Conservation (phyloP, 495 filamentous ascomycete genomes). For the Podospora comata region DNA sequence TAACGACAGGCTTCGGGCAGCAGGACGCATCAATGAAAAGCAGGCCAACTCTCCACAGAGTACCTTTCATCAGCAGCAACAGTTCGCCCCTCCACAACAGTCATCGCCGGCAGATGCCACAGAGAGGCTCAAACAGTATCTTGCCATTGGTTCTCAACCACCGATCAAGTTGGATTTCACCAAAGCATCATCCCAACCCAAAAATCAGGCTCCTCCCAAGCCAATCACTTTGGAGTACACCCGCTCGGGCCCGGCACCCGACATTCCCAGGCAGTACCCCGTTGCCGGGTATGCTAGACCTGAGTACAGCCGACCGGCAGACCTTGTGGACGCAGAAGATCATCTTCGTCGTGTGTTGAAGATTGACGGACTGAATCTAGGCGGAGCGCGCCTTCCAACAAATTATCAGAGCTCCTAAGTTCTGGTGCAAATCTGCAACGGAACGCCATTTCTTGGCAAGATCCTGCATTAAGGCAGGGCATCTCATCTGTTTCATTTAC, state of each 20-base stretch:
- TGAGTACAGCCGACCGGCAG: constrained; percentile 25
- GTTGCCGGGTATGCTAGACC: not conserved
- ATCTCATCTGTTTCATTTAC: not conserved
- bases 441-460: not conserved
- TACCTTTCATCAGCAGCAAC: not conserved
- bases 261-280: not conserved
- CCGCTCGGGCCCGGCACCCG: constrained; percentile 3
- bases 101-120: constrained; percentile 22
- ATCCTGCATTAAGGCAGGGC: not conserved
- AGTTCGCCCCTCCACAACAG: constrained; percentile 15
- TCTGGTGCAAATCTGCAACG: not conserved
- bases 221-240: not conserved
- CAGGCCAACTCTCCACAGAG: constrained; percentile 17
- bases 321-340: constrained; percentile 47
- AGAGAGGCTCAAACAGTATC: constrained; percentile 35
- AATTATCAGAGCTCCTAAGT: constrained; percentile 29
- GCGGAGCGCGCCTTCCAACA: constrained; percentile 12
- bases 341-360: constrained; percentile 50
- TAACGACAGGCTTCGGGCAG: constrained; percentile 60
- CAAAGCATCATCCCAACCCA: not conserved
- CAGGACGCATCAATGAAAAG: constrained; percentile 33
- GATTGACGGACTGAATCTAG: constrained; percentile 31
- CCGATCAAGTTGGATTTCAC: constrained; percentile 6
- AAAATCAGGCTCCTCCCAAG: not conserved
- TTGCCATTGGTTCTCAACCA: constrained; percentile 25